Base-by-base conservation (phyloP, 2,329 filamentous ascomycete species). In the Fusarium circinatum region DNA sequence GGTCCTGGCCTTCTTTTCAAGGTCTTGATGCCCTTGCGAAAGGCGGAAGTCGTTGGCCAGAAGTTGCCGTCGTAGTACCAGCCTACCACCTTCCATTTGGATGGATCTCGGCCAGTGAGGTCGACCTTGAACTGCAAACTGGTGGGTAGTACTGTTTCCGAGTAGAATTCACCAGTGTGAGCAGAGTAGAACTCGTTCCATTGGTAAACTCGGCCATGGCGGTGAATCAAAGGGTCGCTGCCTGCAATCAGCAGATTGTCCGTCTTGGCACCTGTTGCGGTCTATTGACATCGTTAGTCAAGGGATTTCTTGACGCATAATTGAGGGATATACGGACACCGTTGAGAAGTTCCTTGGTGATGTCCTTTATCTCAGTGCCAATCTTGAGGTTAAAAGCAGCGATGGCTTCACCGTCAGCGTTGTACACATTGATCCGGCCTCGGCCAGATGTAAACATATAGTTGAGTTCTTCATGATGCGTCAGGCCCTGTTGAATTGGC, bases 51-150 rank as follows among this genome's bases (percentile, higher is more conserved):
- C 83, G 24, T 87, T 82, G 3, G 85, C 86, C 9, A 91, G 68
- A 86, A 86, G n/a, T 86, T 77, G 49, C 85, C 84, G 64, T 88
- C 85, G 75, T 89, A 90, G 22, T 87, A 84, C 86, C 88, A 90
- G 7, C 85, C 86, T 24, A 83, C 80, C 0, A 88, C 76, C 20
- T 77, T 81, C 89, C 89, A 90, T 41, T 85, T 80, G 20, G 82
- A 80, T 14, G 86, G 84, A 67, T 89, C 85, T 11, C 86, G 82
- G 1, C 86, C 86, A 0, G 86, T 89, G 2, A 88, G 77, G 68
- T 90, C 85, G 5, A 81, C 79, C 74, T 82, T 82, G 75, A 85
- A 80, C 62, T 80, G 84, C 3, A 88, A 74, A 4, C 85, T 84
- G 5, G 85, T 83, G 4, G 86, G 86, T 17, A 87, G 78, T 18